Evolutionary conservation across 768 basidiomycete species (phyloP).

Genomic region (Ephemerocybe angulata): DNA sequence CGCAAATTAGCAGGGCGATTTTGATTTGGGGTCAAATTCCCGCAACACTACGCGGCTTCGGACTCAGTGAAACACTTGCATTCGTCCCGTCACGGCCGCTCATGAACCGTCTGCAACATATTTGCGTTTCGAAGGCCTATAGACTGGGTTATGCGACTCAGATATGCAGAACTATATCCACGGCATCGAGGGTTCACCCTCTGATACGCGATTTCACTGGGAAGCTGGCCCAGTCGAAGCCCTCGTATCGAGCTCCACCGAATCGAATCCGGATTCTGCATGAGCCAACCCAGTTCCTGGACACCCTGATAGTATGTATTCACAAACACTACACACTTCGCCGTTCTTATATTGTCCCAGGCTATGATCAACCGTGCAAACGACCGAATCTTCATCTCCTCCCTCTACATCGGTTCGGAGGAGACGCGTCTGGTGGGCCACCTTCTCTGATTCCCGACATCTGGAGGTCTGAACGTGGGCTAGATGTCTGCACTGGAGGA

Average conservation of each 20-base stretch:
- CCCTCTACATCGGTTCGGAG: slow-evolving; percentile 79
- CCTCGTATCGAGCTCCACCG: slow-evolving; percentile 39
- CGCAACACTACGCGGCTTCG: no score
- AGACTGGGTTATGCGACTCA: background rate
- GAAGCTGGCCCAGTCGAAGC: slow-evolving; percentile 31
- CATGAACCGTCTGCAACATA: no score
- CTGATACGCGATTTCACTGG: slow-evolving; percentile 27
- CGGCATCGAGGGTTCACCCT: slow-evolving; percentile 19
- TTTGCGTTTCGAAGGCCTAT: background rate
- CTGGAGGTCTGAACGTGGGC: background rate
- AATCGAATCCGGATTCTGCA: slow-evolving; percentile 45
- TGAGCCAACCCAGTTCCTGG: slow-evolving; percentile 32
- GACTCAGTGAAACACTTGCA: no score
- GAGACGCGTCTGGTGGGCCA: slow-evolving; percentile 76
- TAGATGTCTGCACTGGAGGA: slow-evolving; percentile 68
- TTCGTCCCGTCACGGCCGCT: no score
- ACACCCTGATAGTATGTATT: slow-evolving; percentile 46
- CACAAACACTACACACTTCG: background rate
- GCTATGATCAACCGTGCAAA: slow-evolving; percentile 75
- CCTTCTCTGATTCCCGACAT: slow-evolving; percentile 18
- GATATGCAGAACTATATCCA: background rate
- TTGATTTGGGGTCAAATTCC: no score
- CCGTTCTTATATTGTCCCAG: slow-evolving; percentile 32
- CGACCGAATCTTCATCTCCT: slow-evolving; percentile 82
- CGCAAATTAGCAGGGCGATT: no score